Base-by-base conservation (phyloP, 2,329 filamentous ascomycete genomes). In the Trichoderma sp. region DNA sequence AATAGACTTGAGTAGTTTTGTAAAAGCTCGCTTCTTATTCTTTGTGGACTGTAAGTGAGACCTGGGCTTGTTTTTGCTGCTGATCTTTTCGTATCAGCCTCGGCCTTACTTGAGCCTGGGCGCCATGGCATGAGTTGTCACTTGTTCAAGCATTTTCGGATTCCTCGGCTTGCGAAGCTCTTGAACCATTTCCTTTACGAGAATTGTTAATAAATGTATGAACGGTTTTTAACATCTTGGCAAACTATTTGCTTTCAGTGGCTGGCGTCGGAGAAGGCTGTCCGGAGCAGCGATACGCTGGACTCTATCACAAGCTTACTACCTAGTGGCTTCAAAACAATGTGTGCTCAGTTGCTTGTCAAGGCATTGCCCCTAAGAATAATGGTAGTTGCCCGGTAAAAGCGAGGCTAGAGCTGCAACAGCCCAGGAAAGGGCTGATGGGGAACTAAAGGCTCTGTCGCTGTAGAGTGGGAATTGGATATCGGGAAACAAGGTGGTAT, bases 391-490 rank as follows among this genome's bases (percentile, higher is more conserved):
- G 10, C 40, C 47, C 58, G 58, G 58, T 27, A 61, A 60, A 24
- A 21, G 58, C 11, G 27, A 47, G 31, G 11, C 31, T 63, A 63
- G 47, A n/a, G 21, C 31, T 63, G 60, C 60, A 40, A 29, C 33
- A 21, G 60, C 21, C 60, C 33, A 33, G 47, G 40, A 40, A 37
- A 37, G 31, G 60, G 31, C 62, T 56, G 62, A 47, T 65, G 62
- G 53, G 37, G 49, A 66, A 58, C 7, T 19, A 21, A 43, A 55
- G n/a, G n/a, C 21, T 14, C 56, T 56, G 19, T 16, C 52, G 16
- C 19, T 1, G 40, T n/a, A n/a, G 16, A n/a, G 19, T 4, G 19
- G 19, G 6, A 43, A 43, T 43, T 43, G 19, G 40, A 58, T 11
- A 21, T 3, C 4, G 19, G 21, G 40, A 14, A 35, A 29, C 4